Evolutionary conservation across 805 yeast species (phyloP), one percentile per base, ranked within the genome.

Genomic region (Candida ficus): DNA sequence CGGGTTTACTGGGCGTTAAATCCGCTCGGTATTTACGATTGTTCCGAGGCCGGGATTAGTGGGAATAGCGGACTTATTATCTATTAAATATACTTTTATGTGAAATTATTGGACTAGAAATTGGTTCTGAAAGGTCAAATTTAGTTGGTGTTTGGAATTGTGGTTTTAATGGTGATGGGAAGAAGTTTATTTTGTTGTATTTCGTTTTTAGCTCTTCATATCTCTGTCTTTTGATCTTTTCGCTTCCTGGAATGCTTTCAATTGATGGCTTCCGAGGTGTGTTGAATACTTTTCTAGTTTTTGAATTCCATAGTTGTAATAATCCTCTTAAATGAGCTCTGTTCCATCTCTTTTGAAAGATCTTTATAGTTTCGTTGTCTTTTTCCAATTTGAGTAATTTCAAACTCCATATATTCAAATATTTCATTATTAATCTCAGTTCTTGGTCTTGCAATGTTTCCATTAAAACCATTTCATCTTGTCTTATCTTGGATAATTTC

Each of bases 251-350:
- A 10, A 66, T 22, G 18, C 48, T 46, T 19, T 31, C 41, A 17
- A 11, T 22, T 2, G 25, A 26, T 12, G 31, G 42, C 46, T 55
- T 36, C 28, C 22, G 44, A 31, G 57, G 54, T 20, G 62, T 41
- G 12, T 17, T 37, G 13, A 47, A 39, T 11, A 37, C n/a, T n/a
- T n/a, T n/a, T n/a, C n/a, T n/a, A n/a, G n/a, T n/a, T n/a, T n/a
- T n/a, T n/a, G n/a, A n/a, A n/a, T 52, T 60, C 72, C 72, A 67
- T 16, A 67, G 39, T 6, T 50, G 29, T 17, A 67, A 32, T 5
- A 66, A 39, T 0, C 67, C 70, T 37, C 71, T 47, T 20, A 64
- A 42, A 20, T 52, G 60, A 1, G 71, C 71, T 34, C 71, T 55
- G 39, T 60, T 53, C 71, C 71, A 67, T 37, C 72, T 52, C n/a